These are phyloP conservation scores for Podospora fimiseda DNA, from an alignment of 495 filamentous ascomycete species.

Conservation along the genomic window DNA sequence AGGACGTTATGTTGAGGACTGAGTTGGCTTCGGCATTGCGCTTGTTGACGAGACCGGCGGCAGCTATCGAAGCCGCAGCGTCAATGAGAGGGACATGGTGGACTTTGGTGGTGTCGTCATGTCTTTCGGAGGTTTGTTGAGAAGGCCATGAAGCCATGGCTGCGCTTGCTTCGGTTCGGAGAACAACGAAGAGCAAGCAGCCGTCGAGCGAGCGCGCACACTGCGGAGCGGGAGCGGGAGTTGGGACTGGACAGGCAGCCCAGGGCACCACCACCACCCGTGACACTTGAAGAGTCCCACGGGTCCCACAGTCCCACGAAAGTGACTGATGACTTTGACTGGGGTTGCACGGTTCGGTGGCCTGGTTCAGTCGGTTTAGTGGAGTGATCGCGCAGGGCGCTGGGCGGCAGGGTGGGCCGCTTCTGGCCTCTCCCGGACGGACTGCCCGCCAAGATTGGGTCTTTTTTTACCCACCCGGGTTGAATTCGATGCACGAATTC, in stretches of 20 bases:
- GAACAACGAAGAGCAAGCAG: not conserved
- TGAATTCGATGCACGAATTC: too few relatives aligned
- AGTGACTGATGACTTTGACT: not conserved
- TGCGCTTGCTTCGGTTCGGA: constrained; percentile 5
- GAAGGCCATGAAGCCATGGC: constrained; percentile 15
- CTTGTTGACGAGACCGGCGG: constrained; percentile 15
- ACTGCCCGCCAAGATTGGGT: not conserved
- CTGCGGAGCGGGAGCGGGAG: not conserved
- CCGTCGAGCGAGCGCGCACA: constrained; percentile 1
- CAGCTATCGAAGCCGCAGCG: constrained; percentile 21
- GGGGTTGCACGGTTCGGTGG: not conserved
- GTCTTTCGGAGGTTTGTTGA: constrained; percentile 4
- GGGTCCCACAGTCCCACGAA: not conserved
- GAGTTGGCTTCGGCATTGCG: constrained; percentile 18
- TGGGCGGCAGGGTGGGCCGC: not conserved
- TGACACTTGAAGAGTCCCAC: not conserved
- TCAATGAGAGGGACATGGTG: constrained; percentile 13
- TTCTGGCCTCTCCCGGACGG: not conserved
- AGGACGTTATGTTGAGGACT: constrained; percentile 11
- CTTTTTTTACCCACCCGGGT: too few relatives aligned
- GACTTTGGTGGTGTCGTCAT: constrained; percentile 12
- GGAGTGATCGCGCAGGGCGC: not conserved
- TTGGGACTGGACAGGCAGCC: too few relatives aligned
- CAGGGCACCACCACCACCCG: not conserved
- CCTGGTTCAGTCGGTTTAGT: not conserved